Evolutionary conservation across 208 protist genomes (phyloP).

Genomic region (Acanthamoeba healyi): DNA sequence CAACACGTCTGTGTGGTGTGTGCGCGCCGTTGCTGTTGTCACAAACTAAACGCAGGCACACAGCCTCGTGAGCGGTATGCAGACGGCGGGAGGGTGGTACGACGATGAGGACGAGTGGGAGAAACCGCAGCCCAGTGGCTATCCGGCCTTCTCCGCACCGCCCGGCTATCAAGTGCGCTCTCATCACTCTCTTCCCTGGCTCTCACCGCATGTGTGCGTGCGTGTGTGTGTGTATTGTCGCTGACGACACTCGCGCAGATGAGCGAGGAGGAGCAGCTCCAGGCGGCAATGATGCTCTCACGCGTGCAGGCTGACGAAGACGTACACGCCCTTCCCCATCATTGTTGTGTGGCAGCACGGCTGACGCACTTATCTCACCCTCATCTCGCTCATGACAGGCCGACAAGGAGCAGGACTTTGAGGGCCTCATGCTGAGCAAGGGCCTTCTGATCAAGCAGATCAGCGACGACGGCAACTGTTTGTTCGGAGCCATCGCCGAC

Average conservation of each 20-base stretch:
- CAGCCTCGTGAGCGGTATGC: neutral
- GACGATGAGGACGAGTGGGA: neutral
- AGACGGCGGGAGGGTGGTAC: neutral
- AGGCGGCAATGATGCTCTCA: conserved; percentile 42
- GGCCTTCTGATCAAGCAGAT: conserved; percentile 39
- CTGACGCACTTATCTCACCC: too few relatives aligned
- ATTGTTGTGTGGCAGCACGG: too few relatives aligned
- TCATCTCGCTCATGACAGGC: neutral
- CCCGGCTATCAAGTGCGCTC: neutral
- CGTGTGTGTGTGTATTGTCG: neutral
- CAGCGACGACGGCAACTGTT: conserved; percentile 84
- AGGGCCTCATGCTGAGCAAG: conserved; percentile 31
- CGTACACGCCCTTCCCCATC: neutral
- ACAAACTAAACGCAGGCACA: too few relatives aligned
- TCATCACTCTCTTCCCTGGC: neutral
- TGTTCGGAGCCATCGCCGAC: conserved; percentile 83
- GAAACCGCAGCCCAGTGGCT: neutral
- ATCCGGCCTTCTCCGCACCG: neutral
- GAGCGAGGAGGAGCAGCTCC: conserved; percentile 43
- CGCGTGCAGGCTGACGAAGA: neutral
- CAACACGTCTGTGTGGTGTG: neutral
- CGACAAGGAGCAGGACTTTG: conserved; percentile 45
- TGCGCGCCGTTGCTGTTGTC: neutral
- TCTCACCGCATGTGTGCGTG: neutral
- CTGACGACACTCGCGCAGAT: too few relatives aligned